Percentiles rank a stretch among this genome's conserved stretches.
Conservation (phyloP, 2,329 filamentous ascomycete species). For the Escovopsis sp. region DNA sequence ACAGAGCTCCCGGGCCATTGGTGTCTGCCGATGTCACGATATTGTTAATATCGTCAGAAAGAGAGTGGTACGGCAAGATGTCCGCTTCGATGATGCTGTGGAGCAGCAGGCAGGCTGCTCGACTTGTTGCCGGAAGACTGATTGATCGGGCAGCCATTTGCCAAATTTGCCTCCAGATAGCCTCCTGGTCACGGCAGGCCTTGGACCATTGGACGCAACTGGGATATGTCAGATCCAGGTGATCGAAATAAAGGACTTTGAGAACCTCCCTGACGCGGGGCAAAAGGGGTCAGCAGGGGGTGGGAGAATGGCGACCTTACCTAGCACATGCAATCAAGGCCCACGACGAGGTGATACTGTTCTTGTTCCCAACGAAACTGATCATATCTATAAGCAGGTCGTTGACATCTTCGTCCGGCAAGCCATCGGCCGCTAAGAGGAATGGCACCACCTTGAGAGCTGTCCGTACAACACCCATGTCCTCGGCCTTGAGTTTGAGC, state of each 20-base stretch:
- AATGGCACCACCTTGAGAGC: conserved; percentile 46
- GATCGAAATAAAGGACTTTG: too few relatives aligned
- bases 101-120: conserved; percentile 64
- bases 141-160: conserved; percentile 46
- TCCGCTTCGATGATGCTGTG: conserved; percentile 49
- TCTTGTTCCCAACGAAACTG: conserved; percentile 53
- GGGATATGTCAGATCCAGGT: not conserved
- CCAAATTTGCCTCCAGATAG: conserved; percentile 6
- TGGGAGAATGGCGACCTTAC: conserved; percentile 28
- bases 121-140: conserved; percentile 54
- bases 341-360: conserved; percentile 56
- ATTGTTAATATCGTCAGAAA: conserved; percentile 55
- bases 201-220: conserved; percentile 18
- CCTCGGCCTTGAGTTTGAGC: conserved; percentile 30
- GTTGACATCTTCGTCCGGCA: conserved; percentile 36
- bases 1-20: conserved; percentile 62
- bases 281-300: conserved; percentile 6
- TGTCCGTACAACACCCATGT: conserved; percentile 31
- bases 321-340: conserved; percentile 69
- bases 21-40: conserved; percentile 67
- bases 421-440: conserved; percentile 30
- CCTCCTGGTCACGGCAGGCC: conserved; percentile 19
- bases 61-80: conserved; percentile 51
- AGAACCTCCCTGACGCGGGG: too few relatives aligned
- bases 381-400: conserved; percentile 44